Evolutionary conservation across 306 rosid species (phyloP), one percentile per base, ranked within the genome.

Genomic region (Dryas drummondii): DNA sequence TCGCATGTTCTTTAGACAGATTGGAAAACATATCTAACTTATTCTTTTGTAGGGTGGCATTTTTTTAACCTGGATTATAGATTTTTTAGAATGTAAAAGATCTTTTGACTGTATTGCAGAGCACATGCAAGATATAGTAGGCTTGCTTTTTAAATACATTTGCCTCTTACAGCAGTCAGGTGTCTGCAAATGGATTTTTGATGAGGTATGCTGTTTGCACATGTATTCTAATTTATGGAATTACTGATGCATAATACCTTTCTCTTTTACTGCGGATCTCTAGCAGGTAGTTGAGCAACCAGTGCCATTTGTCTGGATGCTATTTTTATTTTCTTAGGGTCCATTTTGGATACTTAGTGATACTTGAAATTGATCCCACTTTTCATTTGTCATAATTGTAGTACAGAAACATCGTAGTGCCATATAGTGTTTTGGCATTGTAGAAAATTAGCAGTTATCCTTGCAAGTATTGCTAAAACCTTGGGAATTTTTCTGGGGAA

Each of bases 111-210:
- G 68, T 67, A 59, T 64, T 86, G 80, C 83, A 94, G 99, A 90
- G 82, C 97, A 88, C 85, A 80, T 82, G 71, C 87, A 90, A 79
- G 97, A 90, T 78, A 82, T 87, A 77, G 42, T 92, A 51, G 99
- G 99, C 47, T 85, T 94, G 82, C 83, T 88, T 79, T 94, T 90
- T 85, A 91, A 94, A 85, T 92, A 90, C 80, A 82, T 94, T 72
- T 60, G 66, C 51, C 91, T 94, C 74, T 83, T 94, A 70, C 92
- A 78, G 66, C 80, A 85, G 62, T 88, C 96, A 56, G 99, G 99
- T 68, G 85, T 90, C 80, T 87, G 93, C 80, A 42, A 89, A 70
- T 88, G 99, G 99, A 90, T 94, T 82, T 92, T 94, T 86, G 90
- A 92, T 72, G 99, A 92, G 97, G 99, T 94, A 84, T 78, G 66